Conservation (phyloP, 768 basidiomycete species). For the Termitomyces sp. region DNA sequence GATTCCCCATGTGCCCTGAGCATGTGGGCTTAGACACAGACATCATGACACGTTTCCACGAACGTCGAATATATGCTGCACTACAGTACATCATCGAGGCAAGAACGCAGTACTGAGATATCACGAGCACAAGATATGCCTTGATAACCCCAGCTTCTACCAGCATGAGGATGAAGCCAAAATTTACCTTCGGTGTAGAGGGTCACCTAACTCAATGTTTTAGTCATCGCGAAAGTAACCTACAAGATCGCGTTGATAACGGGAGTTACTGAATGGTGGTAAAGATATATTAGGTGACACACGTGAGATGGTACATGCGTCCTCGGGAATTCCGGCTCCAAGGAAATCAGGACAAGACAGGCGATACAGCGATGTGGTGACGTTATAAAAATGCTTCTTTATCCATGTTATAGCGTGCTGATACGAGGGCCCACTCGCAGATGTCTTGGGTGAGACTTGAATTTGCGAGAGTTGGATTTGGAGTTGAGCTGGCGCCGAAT, state of each 20-base stretch:
- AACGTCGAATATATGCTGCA: background rate
- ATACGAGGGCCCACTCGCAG: background rate
- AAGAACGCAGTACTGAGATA: background rate
- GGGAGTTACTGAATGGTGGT: background rate
- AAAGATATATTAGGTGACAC: background rate
- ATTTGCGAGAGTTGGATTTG: background rate
- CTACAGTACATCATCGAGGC: background rate
- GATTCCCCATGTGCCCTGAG: background rate
- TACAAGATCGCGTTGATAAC: constrained; percentile 1
- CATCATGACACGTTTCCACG: background rate
- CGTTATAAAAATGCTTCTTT: background rate
- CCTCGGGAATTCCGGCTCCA: background rate
- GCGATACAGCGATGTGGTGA: background rate
- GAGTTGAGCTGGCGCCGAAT: background rate
- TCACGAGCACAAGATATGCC: background rate
- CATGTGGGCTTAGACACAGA: background rate
- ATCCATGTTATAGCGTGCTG: background rate
- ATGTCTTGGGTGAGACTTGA: too few relatives aligned
- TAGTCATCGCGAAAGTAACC: background rate
- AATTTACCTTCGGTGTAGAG: background rate
- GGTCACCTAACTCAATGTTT: background rate
- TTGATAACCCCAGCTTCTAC: background rate
- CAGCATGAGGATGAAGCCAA: background rate
- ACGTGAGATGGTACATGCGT: background rate
- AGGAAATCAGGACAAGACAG: background rate